Evolutionary conservation across 768 basidiomycete species (phyloP).

Genomic region (Thelephora ganbajun): DNA sequence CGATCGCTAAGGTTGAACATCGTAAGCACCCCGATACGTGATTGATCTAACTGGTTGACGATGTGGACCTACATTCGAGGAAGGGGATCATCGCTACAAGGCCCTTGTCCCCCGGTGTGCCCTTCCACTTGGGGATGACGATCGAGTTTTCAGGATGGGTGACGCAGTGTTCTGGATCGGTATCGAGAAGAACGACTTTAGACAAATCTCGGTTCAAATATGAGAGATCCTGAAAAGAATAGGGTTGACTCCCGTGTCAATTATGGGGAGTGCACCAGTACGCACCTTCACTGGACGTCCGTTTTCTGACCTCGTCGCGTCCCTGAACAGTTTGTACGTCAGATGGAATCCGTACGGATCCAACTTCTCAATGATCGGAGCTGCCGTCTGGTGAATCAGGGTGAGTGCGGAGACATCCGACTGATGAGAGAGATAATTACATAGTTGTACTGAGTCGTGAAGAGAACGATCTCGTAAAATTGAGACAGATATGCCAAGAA

Average conservation of each 20-base stretch:
- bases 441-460: slow-evolving; percentile 82
- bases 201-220: slow-evolving; percentile 90
- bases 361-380: slow-evolving; percentile 81
- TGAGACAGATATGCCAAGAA: slow-evolving; percentile 95
- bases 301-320: slow-evolving; percentile 73
- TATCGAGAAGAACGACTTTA: slow-evolving; percentile 82
- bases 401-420: background rate
- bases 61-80: slow-evolving; percentile 58
- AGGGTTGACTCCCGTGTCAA: background rate
- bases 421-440: slow-evolving; percentile 23
- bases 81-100: slow-evolving; percentile 92
- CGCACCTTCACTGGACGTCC: slow-evolving; percentile 76
- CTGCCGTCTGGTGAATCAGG: slow-evolving; percentile 48
- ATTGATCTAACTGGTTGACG: too few species aligned
- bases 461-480: slow-evolving; percentile 96
- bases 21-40: background rate
- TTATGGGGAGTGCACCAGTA: background rate
- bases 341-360: slow-evolving; percentile 89
- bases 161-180: slow-evolving; percentile 59
- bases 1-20: slow-evolving; percentile 51
- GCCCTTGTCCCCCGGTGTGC: slow-evolving; percentile 58
- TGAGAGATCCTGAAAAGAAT: slow-evolving; percentile 60
- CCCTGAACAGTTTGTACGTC: slow-evolving; percentile 82
- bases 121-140: slow-evolving; percentile 76
- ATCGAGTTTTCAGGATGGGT: slow-evolving; percentile 86